Evolutionary conservation across 164 flowering plant genomes (phyloP).

Genomic region (Liriodendron chinense): DNA sequence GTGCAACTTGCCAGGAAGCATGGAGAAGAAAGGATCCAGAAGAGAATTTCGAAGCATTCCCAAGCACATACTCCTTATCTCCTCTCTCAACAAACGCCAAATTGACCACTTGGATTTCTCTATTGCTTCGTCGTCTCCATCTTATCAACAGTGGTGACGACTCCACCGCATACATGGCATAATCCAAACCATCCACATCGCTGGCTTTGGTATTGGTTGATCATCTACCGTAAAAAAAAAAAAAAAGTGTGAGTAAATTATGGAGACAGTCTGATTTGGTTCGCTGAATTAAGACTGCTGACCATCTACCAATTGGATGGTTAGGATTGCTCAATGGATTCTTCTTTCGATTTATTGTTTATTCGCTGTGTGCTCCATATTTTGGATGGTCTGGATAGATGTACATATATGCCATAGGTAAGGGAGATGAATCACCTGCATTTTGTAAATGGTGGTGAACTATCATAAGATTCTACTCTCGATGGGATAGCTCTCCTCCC

Average conservation of each 20-base stretch:
- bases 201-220: too few species aligned
- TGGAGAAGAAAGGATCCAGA: neutral
- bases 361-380: neutral
- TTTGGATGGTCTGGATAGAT: neutral
- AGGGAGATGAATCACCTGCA: neutral
- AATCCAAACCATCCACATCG: too few species aligned
- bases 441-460: neutral
- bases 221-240: too few species aligned
- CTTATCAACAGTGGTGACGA: neutral
- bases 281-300: too few species aligned
- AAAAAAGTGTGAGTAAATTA: too few species aligned
- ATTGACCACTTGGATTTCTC: neutral
- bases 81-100: neutral
- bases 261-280: too few species aligned
- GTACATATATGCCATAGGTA: neutral
- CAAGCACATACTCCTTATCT: slow-evolving; percentile 3
- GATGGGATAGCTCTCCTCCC: neutral
- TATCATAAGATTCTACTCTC: neutral
- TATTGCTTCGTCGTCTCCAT: neutral
- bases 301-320: too few species aligned
- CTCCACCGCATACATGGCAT: too few species aligned
- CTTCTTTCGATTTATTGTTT: too few species aligned
- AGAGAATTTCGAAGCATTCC: slow-evolving; percentile 5
- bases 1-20: slow-evolving; percentile 1
- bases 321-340: too few species aligned